Percentiles rank a stretch among this genome's conserved stretches.
These are phyloP conservation scores for Umbelopsis sp. DNA, from an alignment of 192 early-diverging fungal species.

Conservation along the genomic window DNA sequence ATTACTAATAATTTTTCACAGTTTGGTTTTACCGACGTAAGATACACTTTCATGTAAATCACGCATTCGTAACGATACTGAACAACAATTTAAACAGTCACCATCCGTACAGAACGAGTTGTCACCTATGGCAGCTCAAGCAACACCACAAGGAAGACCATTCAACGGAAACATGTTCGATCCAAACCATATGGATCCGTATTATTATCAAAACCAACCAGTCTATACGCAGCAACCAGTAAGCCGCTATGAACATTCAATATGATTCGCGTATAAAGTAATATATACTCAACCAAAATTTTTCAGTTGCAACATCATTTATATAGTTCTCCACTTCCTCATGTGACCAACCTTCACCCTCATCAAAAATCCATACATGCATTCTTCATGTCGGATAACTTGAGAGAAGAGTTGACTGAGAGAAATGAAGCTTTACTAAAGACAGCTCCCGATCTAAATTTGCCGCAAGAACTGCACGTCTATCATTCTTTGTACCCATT, in stretches of 20 bases:
- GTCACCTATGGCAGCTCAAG: conserved; percentile 23
- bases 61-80: neutral
- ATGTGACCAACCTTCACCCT: conserved; percentile 64
- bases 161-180: conserved; percentile 24
- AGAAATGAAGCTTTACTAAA: conserved; percentile 60
- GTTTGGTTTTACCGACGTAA: neutral
- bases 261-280: neutral
- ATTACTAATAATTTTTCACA: conserved; percentile 27
- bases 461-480: conserved; percentile 82
- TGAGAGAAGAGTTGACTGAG: conserved; percentile 78
- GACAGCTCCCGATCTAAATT: conserved; percentile 58
- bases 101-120: conserved; percentile 11
- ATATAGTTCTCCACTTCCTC: conserved; percentile 72
- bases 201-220: conserved; percentile 33
- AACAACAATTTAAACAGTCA: neutral
- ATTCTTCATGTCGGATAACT: conserved; percentile 84
- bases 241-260: conserved; percentile 13
- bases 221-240: conserved; percentile 41
- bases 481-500: conserved; percentile 85
- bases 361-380: conserved; percentile 80
- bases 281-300: neutral
- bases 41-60: neutral
- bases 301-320: conserved; percentile 79
- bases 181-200: conserved; percentile 32
- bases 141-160: conserved; percentile 24